Evolutionary conservation across 2,329 filamentous ascomycete species (phyloP).

Genomic region (Xylaria sp.): DNA sequence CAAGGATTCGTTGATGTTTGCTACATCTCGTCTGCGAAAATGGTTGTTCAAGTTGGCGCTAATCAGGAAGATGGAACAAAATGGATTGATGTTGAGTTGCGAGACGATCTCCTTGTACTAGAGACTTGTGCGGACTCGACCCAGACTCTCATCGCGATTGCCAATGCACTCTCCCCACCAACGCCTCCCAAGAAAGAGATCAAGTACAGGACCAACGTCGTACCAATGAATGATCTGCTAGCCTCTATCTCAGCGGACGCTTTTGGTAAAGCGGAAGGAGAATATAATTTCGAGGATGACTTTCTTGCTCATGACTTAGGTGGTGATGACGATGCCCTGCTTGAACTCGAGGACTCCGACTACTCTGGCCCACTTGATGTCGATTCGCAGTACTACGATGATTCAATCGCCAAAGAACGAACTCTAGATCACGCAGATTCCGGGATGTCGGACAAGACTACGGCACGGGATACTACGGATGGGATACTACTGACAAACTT

Average conservation of each 20-base stretch:
- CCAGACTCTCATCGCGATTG: conserved; percentile 83
- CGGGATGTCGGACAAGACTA: conserved; percentile 55
- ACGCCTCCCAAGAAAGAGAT: conserved; percentile 82
- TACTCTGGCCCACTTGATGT: conserved; percentile 52
- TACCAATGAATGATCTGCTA: conserved; percentile 88
- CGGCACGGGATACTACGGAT: conserved; percentile 57
- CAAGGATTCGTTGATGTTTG: conserved; percentile 88
- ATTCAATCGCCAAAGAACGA: conserved; percentile 57
- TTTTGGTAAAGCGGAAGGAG: conserved; percentile 71
- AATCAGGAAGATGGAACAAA: conserved; percentile 69
- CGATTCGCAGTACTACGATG: conserved; percentile 61
- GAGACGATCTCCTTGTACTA: conserved; percentile 86
- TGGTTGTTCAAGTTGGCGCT: conserved; percentile 69
- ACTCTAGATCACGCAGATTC: conserved; percentile 60
- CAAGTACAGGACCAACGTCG: conserved; percentile 87
- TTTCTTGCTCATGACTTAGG: conserved; percentile 66
- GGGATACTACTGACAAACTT: conserved; percentile 59
- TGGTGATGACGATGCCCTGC: conserved; percentile 53
- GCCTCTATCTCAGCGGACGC: conserved; percentile 91
- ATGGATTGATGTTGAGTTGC: conserved; percentile 81
- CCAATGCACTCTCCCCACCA: conserved; percentile 85
- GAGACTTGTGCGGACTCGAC: conserved; percentile 98
- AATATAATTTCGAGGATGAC: conserved; percentile 72
- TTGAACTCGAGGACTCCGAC: conserved; percentile 52
- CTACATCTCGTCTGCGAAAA: conserved; percentile 84